phyloP scores from a whole-genome alignment of 1,139 yeast species.

The Pichia terricola region DNA sequence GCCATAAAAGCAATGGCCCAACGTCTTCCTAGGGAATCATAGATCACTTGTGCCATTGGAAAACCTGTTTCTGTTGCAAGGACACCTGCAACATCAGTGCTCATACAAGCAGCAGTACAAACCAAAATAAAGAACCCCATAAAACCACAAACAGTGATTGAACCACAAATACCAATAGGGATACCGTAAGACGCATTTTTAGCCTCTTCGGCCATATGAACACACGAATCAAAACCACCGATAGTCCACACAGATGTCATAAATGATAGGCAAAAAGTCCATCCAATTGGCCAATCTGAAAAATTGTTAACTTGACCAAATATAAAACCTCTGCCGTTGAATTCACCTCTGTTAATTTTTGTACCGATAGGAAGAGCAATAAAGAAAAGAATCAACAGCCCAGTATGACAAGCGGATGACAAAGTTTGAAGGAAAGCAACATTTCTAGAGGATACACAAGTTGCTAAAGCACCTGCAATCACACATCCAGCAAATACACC shows the following conservation, averaged over 20 bases:
- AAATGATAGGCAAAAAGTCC: constrained; percentile 51
- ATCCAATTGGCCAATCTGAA: constrained; percentile 52
- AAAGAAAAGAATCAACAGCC: constrained; percentile 44
- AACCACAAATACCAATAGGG: constrained; percentile 51
- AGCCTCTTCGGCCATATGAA: constrained; percentile 67
- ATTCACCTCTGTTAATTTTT: constrained; percentile 17
- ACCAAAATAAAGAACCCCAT: constrained; percentile 52
- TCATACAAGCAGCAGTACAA: constrained; percentile 46
- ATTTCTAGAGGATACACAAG: constrained; percentile 40
- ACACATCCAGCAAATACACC: constrained; percentile 48
- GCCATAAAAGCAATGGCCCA: constrained; percentile 51
- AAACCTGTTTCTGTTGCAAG: constrained; percentile 37
- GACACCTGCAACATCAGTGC: constrained; percentile 38
- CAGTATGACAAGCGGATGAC: constrained; percentile 46
- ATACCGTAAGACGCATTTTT: constrained; percentile 53
- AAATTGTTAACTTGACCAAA: constrained; percentile 48
- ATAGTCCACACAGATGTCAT: constrained; percentile 56
- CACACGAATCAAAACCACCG: constrained; percentile 61
- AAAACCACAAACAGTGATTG: constrained; percentile 50
- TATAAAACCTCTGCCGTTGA: constrained; percentile 37
- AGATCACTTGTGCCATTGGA: constrained; percentile 56
- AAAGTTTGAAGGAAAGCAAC: constrained; percentile 51
- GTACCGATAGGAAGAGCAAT: constrained; percentile 64
- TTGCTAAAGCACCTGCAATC: constrained; percentile 33
- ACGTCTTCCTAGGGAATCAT: constrained; percentile 52